Percentiles rank a stretch among this genome's conserved stretches.
Evolutionary conservation across 495 filamentous ascomycete genomes (phyloP).

Genomic region (Lophiostoma macrostomum): DNA sequence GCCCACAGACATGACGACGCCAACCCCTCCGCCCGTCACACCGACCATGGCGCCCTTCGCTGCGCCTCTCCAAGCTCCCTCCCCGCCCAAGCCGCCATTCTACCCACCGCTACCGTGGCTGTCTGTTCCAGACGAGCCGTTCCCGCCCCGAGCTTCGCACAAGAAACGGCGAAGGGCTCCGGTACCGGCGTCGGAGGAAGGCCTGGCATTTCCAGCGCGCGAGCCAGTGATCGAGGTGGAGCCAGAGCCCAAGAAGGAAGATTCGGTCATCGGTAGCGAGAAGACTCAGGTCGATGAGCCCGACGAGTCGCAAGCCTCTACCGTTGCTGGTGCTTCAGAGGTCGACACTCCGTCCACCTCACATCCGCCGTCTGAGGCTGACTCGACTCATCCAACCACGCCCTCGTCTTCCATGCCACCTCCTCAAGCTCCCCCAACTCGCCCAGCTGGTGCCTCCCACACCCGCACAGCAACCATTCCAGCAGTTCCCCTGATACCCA

Average conservation of each 20-base stretch:
- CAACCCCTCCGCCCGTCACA: constrained; percentile 19
- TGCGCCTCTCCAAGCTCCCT: constrained; percentile 16
- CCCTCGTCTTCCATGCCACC: constrained; percentile 55
- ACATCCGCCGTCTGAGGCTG: constrained; percentile 61
- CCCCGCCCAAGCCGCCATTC: constrained; percentile 46
- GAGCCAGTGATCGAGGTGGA: constrained; percentile 37
- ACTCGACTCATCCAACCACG: constrained; percentile 68
- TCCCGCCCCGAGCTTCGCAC: constrained; percentile 54
- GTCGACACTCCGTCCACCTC: constrained; percentile 67
- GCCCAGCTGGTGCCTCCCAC: constrained; percentile 38
- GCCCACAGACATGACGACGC: constrained; percentile 16
- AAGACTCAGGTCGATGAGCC: constrained; percentile 37
- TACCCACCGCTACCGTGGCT: constrained; percentile 76
- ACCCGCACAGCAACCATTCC: constrained; percentile 46
- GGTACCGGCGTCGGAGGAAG: constrained; percentile 39
- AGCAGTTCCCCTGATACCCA: constrained; percentile 60
- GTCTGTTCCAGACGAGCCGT: constrained; percentile 64
- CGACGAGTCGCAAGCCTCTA: constrained; percentile 38
- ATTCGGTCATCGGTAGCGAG: constrained; percentile 31
- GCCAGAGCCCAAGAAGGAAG: constrained; percentile 35
- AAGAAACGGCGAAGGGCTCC: constrained; percentile 45
- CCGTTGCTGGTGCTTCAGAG: constrained; percentile 46
- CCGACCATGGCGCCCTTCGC: constrained; percentile 28
- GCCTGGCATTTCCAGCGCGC: constrained; percentile 52
- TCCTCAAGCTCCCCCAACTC: constrained; percentile 19